Percentiles rank a stretch among this genome's conserved stretches.
These are phyloP conservation scores for Ceratorhiza oryzae-sativae DNA, from an alignment of 1,284 basidiomycete species.

Conservation along the genomic window DNA sequence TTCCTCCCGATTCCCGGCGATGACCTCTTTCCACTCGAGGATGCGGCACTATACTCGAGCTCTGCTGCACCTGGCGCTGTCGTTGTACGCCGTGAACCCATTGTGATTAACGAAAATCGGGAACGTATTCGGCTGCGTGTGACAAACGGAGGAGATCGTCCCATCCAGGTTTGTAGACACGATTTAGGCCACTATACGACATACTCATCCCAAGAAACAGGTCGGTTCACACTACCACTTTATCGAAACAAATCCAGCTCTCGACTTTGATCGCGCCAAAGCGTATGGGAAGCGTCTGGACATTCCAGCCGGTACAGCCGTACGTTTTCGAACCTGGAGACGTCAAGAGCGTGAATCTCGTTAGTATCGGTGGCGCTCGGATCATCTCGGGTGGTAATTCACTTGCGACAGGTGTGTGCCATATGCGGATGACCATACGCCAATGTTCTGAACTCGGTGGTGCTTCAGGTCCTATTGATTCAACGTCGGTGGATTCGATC, in stretches of 20 bases:
- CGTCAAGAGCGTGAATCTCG: slow-evolving; percentile 81
- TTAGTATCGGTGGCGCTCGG: slow-evolving; percentile 76
- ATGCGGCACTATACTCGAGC: slow-evolving; percentile 59
- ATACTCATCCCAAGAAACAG: slow-evolving; percentile 50
- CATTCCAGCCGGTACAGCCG: slow-evolving; percentile 92
- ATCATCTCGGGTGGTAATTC: slow-evolving; percentile 83
- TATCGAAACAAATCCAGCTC: slow-evolving; percentile 83
- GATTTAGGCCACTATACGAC: not conserved
- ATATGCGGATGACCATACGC: too few species aligned
- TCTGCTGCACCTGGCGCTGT: slow-evolving; percentile 76
- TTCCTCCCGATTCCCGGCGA: slow-evolving; percentile 84
- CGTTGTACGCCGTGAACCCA: slow-evolving; percentile 69
- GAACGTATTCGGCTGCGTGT: slow-evolving; percentile 77
- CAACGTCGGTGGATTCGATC: too few species aligned
- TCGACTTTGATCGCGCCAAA: slow-evolving; percentile 83
- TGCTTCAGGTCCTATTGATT: too few species aligned
- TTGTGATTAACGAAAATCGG: slow-evolving; percentile 78
- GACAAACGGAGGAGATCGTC: slow-evolving; percentile 92
- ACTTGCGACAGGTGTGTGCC: slow-evolving; percentile 67
- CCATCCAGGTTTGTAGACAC: slow-evolving; percentile 74
- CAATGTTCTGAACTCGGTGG: too few species aligned
- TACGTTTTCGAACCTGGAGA: slow-evolving; percentile 98
- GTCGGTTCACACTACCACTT: slow-evolving; percentile 96
- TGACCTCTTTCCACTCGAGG: slow-evolving; percentile 66
- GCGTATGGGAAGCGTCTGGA: slow-evolving; percentile 89